Evolutionary conservation across 2,329 filamentous ascomycete genomes (phyloP), one percentile per base, ranked within the genome.

Genomic region (Pseudogymnoascus sp.): DNA sequence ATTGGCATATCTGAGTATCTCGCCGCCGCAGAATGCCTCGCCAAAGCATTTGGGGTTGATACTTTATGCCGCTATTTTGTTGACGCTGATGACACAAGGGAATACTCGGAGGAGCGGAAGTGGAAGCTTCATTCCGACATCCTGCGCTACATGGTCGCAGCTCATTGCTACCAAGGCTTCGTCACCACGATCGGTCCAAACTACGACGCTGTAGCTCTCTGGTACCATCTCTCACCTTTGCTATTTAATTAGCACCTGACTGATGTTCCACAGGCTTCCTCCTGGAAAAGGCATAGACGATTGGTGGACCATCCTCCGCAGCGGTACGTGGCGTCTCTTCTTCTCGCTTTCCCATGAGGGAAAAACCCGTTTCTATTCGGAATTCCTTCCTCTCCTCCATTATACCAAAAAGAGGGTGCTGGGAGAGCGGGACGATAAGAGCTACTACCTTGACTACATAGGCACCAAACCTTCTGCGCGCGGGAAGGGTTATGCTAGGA

Each of bases 381-480:
- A 95, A 75, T 86, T 93, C 76, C 75, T 92, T 59, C 89, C 90
- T 15, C 80, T 91, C 53, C 82, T 95, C 67, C 85, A 90, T 76
- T 78, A 86, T 69, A 87, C 87, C 71, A 93, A 93, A 78, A 78
- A 80, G 65, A 80, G 84, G 66, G 81, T 89, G 66, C 82, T 95
- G 74, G 87, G 87, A 21, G 79, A 82, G 40, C 82, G 85, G 61
- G 87, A 91, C 72, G 74, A 79, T 68, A 80, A 88, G 65, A 86
- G 83, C 72, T 95, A 90, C 82, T 95, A 95, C 74, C 85, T 96
- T 63, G 89, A 92, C 59, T 95, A 93, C 75, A 80, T 96, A 66
- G 91, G 90, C 66, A 92, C 89, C 61, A 88, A 87, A 74, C 85
- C 59, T 28, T 80, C 79, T 66, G 85, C 87, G 4, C 84, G 88